Base-by-base conservation (phyloP, 352 stramenopile species). In the Globisporangium mamillatum region DNA sequence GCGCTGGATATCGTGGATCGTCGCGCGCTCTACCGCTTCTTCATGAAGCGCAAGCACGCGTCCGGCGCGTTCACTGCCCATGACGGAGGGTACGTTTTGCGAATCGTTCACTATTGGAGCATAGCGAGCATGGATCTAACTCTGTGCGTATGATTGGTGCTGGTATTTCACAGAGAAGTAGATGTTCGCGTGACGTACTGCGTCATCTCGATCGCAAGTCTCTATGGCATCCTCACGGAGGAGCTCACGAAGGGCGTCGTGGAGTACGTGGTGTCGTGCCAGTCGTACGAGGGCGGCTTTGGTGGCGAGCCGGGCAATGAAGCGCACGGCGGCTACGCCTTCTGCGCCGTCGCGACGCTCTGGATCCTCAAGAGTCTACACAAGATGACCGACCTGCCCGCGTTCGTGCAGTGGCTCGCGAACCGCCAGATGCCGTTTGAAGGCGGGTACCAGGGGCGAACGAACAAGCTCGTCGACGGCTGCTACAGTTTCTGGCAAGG, bases 401-500 rank as follows among this genome's bases (percentile, higher is more conserved):
- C 67, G 48, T 77, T 92, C 48, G 75, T 94, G 7, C 75, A 85
- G 64, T 99, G 97, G 97, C 76, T 99, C 48, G 80, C 88, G 48
- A 86, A 93, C 64, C 80, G 97, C 18, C 97, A 99, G 79, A 98
- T 98, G 91, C 73, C 78, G 22, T 98, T 94, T 60, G 92, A 98
- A 83, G 92, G 92, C 7, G 92, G 90, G 0, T 95, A 93, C 77
- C 88, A 95, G 60, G 98, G 98, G 36, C 90, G 98, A 25, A 98
- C 95, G 7, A 99, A 99, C 84, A 99, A 99, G 75, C 81, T 99
- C 4, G 98, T 99, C 12, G 98, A 99, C 74, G 97, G 97, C 0
- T 99, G 98, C 80, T 99, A 99, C 76, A 99, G 93, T n/a, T 99
- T 99, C 78, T 99, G 98, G 97, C 94, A 99, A 71, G 97, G 97